Conservation (phyloP, 2,329 filamentous ascomycete species). For the Neonectria hederae region DNA sequence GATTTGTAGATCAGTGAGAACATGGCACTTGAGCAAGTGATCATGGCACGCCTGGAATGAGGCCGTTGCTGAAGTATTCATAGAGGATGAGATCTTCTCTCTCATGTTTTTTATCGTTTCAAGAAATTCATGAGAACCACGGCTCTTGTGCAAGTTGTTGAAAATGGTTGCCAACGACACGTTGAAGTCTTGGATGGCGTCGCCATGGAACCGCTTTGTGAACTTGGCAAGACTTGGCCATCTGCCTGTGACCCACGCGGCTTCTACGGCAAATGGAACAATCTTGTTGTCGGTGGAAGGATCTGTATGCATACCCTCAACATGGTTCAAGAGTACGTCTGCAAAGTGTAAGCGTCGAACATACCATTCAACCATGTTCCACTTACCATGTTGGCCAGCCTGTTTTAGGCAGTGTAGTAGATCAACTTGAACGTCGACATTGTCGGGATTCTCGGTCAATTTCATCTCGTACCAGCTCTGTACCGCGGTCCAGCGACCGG, state of each 20-base stretch:
- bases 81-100: slow-evolving; percentile 73
- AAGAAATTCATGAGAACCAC: slow-evolving; percentile 61
- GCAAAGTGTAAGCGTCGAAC: slow-evolving; percentile 34
- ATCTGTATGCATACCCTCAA: slow-evolving; percentile 75
- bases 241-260: slow-evolving; percentile 87
- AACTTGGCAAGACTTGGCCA: slow-evolving; percentile 81
- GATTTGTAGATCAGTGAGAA: slow-evolving; percentile 85
- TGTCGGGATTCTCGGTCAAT: slow-evolving; percentile 79
- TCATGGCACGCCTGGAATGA: slow-evolving; percentile 88
- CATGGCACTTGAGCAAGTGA: slow-evolving; percentile 85
- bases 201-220: slow-evolving; percentile 63
- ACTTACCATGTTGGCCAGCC: slow-evolving; percentile 89
- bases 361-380: slow-evolving; percentile 48
- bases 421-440: slow-evolving; percentile 81
- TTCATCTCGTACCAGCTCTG: slow-evolving; percentile 98
- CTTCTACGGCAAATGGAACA: slow-evolving; percentile 87
- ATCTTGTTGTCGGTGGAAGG: slow-evolving; percentile 67
- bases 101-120: slow-evolving; percentile 71
- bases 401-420: slow-evolving; percentile 90
- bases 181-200: slow-evolving; percentile 74
- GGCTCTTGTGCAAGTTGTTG: slow-evolving; percentile 68
- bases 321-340: slow-evolving; percentile 88
- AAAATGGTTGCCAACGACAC: slow-evolving; percentile 73
- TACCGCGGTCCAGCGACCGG: slow-evolving; percentile 91
- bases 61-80: slow-evolving; percentile 80